Evolutionary conservation across 148 eudicot genomes (phyloP).

Genomic region (Amaranthus palmeri): DNA sequence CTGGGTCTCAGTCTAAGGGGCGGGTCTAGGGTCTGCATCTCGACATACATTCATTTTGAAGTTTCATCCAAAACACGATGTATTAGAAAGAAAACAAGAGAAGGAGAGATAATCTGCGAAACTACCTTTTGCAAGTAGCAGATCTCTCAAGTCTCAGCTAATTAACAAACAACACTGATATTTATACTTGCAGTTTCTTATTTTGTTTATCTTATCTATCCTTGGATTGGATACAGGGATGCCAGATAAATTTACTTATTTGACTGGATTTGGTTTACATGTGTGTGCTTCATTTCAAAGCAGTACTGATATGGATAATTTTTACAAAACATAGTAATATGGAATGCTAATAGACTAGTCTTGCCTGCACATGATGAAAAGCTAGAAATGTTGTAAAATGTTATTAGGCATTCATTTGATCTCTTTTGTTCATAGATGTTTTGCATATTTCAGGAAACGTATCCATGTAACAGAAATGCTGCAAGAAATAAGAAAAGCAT

Average conservation of each 20-base stretch:
- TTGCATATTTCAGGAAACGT: conserved; percentile 57
- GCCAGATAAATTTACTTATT: background rate
- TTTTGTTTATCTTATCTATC: background rate
- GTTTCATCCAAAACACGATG: too few species aligned
- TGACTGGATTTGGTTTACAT: background rate
- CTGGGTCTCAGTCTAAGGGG: too few species aligned
- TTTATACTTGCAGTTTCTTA: background rate
- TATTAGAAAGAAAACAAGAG: too few species aligned
- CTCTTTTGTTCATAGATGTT: conserved; percentile 10
- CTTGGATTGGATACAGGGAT: background rate
- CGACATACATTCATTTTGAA: too few species aligned
- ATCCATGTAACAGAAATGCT: conserved; percentile 52
- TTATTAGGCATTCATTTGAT: background rate
- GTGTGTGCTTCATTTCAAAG: background rate
- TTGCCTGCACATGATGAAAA: background rate
- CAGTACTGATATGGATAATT: background rate
- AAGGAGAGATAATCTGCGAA: too few species aligned
- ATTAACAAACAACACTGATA: too few species aligned
- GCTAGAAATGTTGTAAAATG: background rate
- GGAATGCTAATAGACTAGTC: conserved; percentile 3
- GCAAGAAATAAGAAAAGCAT: conserved; percentile 65
- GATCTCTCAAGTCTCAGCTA: too few species aligned
- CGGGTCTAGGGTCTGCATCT: too few species aligned
- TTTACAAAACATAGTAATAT: background rate
- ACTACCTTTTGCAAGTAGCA: too few species aligned